Evolutionary conservation across 805 yeast genomes (phyloP).

Genomic region (Saccharomycopsis sp.): DNA sequence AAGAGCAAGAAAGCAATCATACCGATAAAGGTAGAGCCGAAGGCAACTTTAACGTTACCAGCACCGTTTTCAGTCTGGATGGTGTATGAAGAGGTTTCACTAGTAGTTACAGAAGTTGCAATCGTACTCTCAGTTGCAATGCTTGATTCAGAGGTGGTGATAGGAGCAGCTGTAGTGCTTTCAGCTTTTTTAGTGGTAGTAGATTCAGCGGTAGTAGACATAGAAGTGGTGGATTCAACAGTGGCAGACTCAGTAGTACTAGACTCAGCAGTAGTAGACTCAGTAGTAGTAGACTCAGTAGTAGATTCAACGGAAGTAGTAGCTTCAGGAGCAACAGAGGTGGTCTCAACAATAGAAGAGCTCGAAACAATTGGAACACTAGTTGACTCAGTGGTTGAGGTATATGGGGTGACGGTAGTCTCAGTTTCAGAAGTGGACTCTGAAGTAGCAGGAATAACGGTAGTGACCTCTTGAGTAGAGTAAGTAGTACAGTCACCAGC

Average conservation of each 20-base stretch:
- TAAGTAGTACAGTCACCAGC: constrained; percentile 6
- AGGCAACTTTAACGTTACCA: neutral
- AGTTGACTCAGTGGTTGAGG: constrained; percentile 2
- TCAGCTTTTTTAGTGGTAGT: constrained; percentile 6
- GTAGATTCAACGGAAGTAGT: neutral
- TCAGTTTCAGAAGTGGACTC: neutral
- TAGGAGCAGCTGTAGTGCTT: neutral
- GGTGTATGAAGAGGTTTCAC: neutral
- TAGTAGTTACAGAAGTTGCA: constrained; percentile 2
- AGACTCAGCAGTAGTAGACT: constrained; percentile 2
- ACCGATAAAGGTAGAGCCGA: constrained; percentile 1
- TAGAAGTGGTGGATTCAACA: neutral
- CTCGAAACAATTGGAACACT: constrained; percentile 8
- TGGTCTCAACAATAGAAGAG: neutral
- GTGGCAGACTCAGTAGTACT: neutral
- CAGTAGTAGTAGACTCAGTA: constrained; percentile 2
- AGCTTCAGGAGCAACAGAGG: neutral
- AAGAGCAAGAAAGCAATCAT: constrained; percentile 3
- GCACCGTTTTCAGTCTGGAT: neutral
- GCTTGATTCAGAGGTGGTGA: constrained; percentile 1
- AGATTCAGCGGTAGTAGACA: neutral
- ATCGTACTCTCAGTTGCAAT: neutral
- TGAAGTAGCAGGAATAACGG: neutral
- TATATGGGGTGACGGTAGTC: constrained; percentile 4
- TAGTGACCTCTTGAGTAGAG: constrained; percentile 1